Evolutionary conservation across 352 stramenopile genomes (phyloP), one percentile per base, ranked within the genome.

Genomic region (Globisporangium paroecandrum): DNA sequence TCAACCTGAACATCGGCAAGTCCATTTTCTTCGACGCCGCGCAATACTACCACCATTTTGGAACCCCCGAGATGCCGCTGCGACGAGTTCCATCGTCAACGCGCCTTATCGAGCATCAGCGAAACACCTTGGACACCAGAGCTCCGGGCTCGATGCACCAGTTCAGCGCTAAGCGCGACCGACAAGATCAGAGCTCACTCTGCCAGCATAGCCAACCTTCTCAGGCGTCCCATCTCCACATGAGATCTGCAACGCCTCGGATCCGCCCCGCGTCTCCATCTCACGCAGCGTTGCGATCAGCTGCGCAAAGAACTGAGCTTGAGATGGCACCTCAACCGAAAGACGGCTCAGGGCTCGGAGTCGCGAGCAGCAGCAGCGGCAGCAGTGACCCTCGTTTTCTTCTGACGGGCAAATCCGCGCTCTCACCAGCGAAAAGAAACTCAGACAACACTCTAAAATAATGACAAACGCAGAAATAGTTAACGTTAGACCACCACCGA

Each of bases 21-120:
- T 82, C 72, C 3, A 78, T 84, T 54, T 63, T 65, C 22, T 87
- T 84, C 47, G 67, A 87, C 34, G 66, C 76, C 0, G 59, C 69
- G 54, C 58, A 70, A 9, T 87, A 83, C 46, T 72, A 74, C 36
- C 56, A 69, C 10, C 66, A 75, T 27, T 76, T 77, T n/a, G 70
- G 73, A 29, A 13, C 29, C 8, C n/a, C 56, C 4, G 41, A 25
- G 32, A 62, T 47, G 32, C 32, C 56, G 24, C 20, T 43, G 13
- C 27, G 36, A 7, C 55, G 29, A 59, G 10, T n/a, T 59, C 54
- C 27, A 43, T 46, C 29, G 9, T 13, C 55, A 22, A 46, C 15
- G 18, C 7, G 27, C 1, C 6, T 60, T 22, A 9, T 60, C 55
- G 29, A 12, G 10, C 13, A 34, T 29, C 55, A 46, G 7, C 10